Base-by-base conservation (phyloP, 306 rosid species). In the Acacia acuminata region DNA sequence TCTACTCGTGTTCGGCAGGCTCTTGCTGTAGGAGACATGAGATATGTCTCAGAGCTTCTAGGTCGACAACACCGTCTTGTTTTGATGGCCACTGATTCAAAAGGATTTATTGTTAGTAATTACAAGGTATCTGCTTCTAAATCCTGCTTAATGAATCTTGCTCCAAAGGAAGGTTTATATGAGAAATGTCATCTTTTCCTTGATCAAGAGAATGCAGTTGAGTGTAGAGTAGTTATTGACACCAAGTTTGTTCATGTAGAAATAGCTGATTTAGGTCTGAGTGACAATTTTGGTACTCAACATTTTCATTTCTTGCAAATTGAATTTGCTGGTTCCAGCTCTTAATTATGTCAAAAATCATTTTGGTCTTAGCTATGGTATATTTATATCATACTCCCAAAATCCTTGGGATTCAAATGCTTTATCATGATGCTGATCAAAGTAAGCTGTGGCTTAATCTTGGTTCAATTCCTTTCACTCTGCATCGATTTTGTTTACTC, bases 1-100 rank as follows among this genome's bases (percentile, higher is more conserved):
- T 96, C 99, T 11, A 96, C 99, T 9, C 97, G 98, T 20, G 97
- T 96, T 17, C 97, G 99, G 0, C 88, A 81, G 70, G 94, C 97
- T 58, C 94, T 96, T 76, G 86, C 94, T 0, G 90, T 76, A 11
- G 99, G 99, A 77, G 96, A 96, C 77, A 84, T 91, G 92, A 94
- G 76, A 71, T 94, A 96, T 78, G 96, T 96, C 68, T 87, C 94
- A 5, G 85, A 91, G 86, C 99, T 96, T 75, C 85, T 96, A 86
- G 99, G 99, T 74, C 91, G 97, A 25, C 88, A 15, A 13, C 97
- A 96, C 71, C 96, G 98, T 20, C 87, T 96, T 60, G 34, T 92
- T 82, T 84, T 94, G 85, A 86, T 78, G 81, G 88, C 88, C 71
- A 82, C 84, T 8, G 88, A 82, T 30, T 83, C 53, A 43, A 93